phyloP scores from a whole-genome alignment of 2,329 filamentous ascomycete genomes.

The Xylaria sp. region DNA sequence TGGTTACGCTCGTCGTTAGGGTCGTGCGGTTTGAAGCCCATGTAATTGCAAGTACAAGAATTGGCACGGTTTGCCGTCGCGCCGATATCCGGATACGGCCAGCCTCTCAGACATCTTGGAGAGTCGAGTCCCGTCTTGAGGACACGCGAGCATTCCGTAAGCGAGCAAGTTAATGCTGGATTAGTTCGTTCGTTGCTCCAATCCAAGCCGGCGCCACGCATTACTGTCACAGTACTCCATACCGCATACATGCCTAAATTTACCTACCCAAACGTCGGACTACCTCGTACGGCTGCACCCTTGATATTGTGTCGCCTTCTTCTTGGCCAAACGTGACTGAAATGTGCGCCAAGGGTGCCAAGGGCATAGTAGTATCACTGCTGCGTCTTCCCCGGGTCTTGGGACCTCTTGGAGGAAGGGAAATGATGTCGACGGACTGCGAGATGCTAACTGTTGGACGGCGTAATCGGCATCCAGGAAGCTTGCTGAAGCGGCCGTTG shows the following conservation, averaged over 20 bases:
- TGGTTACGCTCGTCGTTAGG: not conserved
- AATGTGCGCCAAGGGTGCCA: constrained; percentile 46
- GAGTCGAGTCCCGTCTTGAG: constrained; percentile 14
- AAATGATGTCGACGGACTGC: constrained; percentile 10
- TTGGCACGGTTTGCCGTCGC: constrained; percentile 15
- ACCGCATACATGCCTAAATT: constrained; percentile 11
- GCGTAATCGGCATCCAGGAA: constrained; percentile 26
- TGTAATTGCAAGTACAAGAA: constrained; percentile 13
- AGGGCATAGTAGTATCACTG: constrained; percentile 41
- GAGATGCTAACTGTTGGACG: constrained; percentile 35
- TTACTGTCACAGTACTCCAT: constrained; percentile 3
- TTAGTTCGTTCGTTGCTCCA: constrained; percentile 7
- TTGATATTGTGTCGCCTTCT: constrained; percentile 34
- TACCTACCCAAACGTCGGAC: constrained; percentile 12
- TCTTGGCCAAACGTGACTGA: constrained; percentile 35
- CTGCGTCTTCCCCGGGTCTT: constrained; percentile 38
- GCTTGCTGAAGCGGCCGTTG: constrained; percentile 17
- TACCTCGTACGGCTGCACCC: constrained; percentile 2
- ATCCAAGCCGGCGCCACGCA: constrained; percentile 17
- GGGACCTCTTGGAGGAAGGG: constrained; percentile 22
- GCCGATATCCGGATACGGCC: constrained; percentile 27
- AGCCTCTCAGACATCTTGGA: constrained; percentile 9
- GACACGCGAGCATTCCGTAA: constrained; percentile 27
- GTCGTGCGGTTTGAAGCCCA: constrained; percentile 11
- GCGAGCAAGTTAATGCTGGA: constrained; percentile 14